Percentiles rank a stretch among this genome's conserved stretches.
Evolutionary conservation across 192 early-diverging fungal genomes (phyloP).

Genomic region (Pilobolus umbonatus): DNA sequence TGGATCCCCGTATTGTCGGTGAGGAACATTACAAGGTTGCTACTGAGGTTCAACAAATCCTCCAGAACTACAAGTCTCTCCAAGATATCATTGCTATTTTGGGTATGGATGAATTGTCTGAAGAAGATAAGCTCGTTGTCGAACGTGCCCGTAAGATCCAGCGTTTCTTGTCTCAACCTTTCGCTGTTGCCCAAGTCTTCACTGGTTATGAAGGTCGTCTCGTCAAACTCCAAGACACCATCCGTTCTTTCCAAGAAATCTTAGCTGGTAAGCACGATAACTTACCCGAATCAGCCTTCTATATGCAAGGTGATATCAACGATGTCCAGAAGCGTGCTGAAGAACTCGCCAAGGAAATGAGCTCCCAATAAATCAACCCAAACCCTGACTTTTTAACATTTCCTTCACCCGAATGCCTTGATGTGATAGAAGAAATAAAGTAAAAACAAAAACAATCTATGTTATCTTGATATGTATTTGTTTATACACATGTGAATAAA

Average conservation of each 20-base stretch:
- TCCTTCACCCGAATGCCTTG: too few relatives aligned
- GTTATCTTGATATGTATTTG: too few relatives aligned
- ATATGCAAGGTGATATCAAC: conserved; percentile 96
- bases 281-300: conserved; percentile 95
- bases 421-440: too few relatives aligned
- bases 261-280: conserved; percentile 94
- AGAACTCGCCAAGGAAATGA: conserved; percentile 33
- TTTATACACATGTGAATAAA: too few relatives aligned
- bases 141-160: conserved; percentile 99
- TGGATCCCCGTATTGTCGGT: conserved; percentile 97
- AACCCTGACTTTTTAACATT: too few relatives aligned
- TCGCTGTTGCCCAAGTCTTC: conserved; percentile 94
- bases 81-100: conserved; percentile 99
- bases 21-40: conserved; percentile 93
- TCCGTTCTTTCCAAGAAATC: conserved; percentile 97
- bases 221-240: conserved; percentile 85
- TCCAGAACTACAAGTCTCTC: conserved; percentile 98
- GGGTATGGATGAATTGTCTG: conserved; percentile 99
- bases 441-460: too few relatives aligned
- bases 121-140: conserved; percentile 85
- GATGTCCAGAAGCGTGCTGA: conserved; percentile 91
- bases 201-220: conserved; percentile 97
- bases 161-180: conserved; percentile 98
- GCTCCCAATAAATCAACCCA: conserved; percentile 19
- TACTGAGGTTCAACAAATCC: conserved; percentile 92